phyloP scores from a whole-genome alignment of 352 stramenopile genomes.

The Saprolegnia parasitica region DNA sequence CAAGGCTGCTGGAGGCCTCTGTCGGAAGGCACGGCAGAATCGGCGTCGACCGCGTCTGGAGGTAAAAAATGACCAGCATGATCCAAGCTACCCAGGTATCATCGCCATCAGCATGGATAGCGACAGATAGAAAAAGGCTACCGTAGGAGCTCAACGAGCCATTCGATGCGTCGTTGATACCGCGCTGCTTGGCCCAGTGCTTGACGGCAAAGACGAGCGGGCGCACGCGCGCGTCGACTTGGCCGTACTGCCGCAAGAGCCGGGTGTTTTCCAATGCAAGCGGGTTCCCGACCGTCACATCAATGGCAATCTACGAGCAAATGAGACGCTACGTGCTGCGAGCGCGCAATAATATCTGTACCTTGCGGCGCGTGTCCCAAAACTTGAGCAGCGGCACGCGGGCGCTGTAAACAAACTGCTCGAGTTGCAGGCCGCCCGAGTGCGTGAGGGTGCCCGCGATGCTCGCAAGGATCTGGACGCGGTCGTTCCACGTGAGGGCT shows the following conservation, averaged over 20 bases:
- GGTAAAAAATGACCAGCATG: conserved; percentile 95
- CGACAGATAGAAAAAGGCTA: conserved; percentile 28
- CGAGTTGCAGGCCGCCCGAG: conserved; percentile 45
- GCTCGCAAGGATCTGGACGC: conserved; percentile 48
- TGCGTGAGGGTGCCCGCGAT: conserved; percentile 41
- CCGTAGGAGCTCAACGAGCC: conserved; percentile 97
- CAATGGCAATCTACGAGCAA: conserved; percentile 45
- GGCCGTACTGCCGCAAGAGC: conserved; percentile 65
- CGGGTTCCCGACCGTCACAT: conserved; percentile 68
- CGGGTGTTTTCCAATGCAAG: conserved; percentile 74
- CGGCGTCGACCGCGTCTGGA: conserved; percentile 73
- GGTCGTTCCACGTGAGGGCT: conserved; percentile 46
- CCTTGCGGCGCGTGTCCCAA: conserved; percentile 57
- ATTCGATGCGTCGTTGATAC: conserved; percentile 96
- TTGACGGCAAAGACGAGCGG: conserved; percentile 96
- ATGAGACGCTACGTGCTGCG: neutral
- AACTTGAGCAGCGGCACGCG: conserved; percentile 74
- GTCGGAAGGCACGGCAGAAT: conserved; percentile 32
- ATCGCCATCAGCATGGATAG: too few relatives aligned
- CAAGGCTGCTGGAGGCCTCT: neutral
- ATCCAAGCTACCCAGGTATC: conserved; percentile 90
- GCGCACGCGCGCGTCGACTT: conserved; percentile 72
- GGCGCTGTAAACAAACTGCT: conserved; percentile 67
- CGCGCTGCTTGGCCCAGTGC: conserved; percentile 94
- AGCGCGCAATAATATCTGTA: conserved; percentile 14